A percentile compares a stretch with the other conserved stretches of the same genome.
Evolutionary conservation across 176 grass and related monocot species (phyloP).

Genomic region (Microstegium vimineum): DNA sequence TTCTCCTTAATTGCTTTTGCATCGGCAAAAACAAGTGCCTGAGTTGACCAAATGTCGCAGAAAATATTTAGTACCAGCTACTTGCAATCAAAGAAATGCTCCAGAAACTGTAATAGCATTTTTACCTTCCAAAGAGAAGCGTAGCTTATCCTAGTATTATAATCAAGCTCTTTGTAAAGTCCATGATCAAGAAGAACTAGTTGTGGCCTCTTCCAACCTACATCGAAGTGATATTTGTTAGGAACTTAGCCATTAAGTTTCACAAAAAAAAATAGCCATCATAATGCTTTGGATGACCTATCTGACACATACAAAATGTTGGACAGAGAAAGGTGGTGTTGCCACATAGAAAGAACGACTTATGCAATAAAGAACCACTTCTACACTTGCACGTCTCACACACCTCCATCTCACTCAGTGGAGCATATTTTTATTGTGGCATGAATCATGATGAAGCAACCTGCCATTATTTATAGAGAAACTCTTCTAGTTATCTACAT

Average conservation of each 20-base stretch:
- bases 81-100: conserved; percentile 6
- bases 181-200: conserved; percentile 94
- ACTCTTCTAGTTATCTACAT: conserved; percentile 11
- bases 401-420: background rate
- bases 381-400: background rate
- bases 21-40: conserved; percentile 79
- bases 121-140: conserved; percentile 96
- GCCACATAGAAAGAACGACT: background rate
- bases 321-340: background rate
- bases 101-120: conserved; percentile 11
- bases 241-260: background rate
- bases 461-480: background rate
- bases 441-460: conserved; percentile 11
- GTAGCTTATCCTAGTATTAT: conserved; percentile 78
- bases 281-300: background rate
- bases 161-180: conserved; percentile 93
- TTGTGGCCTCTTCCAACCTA: conserved; percentile 77
- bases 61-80: conserved; percentile 6
- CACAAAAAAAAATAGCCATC: background rate
- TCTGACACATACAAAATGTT: background rate
- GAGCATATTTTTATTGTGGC: background rate
- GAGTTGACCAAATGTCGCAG: conserved; percentile 17
- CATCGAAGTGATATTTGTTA: conserved; percentile 21
- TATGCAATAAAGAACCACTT: background rate
- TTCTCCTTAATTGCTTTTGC: conserved; percentile 73